These are phyloP conservation scores for Globisporangium abappressorium DNA, from an alignment of 352 stramenopile species.

Conservation along the genomic window DNA sequence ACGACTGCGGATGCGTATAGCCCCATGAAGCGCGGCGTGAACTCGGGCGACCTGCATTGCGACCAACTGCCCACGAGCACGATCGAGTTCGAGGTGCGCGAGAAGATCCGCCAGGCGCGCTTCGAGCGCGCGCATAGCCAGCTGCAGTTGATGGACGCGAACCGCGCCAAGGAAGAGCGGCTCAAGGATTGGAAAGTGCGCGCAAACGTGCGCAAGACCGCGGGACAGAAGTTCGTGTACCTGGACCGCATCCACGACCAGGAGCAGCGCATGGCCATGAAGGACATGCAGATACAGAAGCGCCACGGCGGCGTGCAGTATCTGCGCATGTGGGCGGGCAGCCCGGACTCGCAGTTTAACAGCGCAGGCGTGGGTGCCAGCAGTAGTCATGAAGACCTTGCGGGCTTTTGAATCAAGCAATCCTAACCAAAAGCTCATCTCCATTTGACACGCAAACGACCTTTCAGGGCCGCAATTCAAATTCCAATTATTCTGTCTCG, in stretches of 20 bases:
- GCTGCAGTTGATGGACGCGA: constrained; percentile 29
- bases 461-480: background rate
- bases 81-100: constrained; percentile 33
- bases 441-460: constrained; percentile 5
- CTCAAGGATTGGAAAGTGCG: constrained; percentile 53
- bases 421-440: background rate
- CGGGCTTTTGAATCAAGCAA: background rate
- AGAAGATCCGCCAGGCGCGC: constrained; percentile 31
- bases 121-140: constrained; percentile 46
- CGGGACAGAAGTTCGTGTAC: constrained; percentile 52
- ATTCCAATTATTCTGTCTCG: constrained; percentile 3
- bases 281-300: constrained; percentile 61
- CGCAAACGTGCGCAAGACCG: constrained; percentile 45
- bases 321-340: constrained; percentile 82
- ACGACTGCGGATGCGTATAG: constrained; percentile 51
- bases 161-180: constrained; percentile 30
- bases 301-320: constrained; percentile 61
- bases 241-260: constrained; percentile 59
- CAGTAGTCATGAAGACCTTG: background rate
- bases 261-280: constrained; percentile 45
- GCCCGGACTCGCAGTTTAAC: constrained; percentile 75
- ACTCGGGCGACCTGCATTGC: constrained; percentile 42
- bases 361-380: background rate
- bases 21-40: constrained; percentile 35
- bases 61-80: constrained; percentile 26